These are phyloP conservation scores for Filobasidium wieringae DNA, from an alignment of 768 basidiomycete species.

Conservation along the genomic window DNA sequence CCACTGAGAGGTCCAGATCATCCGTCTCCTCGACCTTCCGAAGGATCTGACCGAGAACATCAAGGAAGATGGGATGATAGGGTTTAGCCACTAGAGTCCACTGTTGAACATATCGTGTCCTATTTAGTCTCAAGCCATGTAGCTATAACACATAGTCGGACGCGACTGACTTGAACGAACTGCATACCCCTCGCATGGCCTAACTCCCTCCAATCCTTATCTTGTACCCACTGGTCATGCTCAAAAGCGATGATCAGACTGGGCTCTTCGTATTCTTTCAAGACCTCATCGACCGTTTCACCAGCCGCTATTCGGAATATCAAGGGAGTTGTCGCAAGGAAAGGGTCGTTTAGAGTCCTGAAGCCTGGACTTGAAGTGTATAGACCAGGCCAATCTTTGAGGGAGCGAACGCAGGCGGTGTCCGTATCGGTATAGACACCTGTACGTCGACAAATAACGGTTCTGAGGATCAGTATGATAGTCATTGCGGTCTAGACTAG, in stretches of 20 bases:
- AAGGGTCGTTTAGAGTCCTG: background rate
- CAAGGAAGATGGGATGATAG: constrained; percentile 23
- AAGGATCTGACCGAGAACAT: constrained; percentile 19
- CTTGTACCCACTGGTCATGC: constrained; percentile 10
- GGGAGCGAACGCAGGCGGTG: constrained; percentile 19
- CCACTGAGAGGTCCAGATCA: constrained; percentile 2
- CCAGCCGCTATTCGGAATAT: background rate
- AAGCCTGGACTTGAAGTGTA: background rate
- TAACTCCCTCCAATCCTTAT: constrained; percentile 16
- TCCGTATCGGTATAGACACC: constrained; percentile 28
- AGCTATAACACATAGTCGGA: background rate
- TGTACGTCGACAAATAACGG: background rate
- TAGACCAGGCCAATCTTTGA: constrained; percentile 19
- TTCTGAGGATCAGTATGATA: background rate
- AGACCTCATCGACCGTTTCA: background rate
- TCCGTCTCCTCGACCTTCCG: constrained; percentile 5
- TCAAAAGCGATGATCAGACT: constrained; percentile 20
- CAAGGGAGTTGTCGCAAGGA: constrained; percentile 11
- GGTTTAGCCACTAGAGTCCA: constrained; percentile 24
- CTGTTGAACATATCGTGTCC: background rate
- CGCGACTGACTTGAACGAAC: constrained; percentile 9
- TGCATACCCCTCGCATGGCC: constrained; percentile 21
- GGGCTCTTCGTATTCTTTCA: constrained; percentile 1
- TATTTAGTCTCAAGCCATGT: no score
- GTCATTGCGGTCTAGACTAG: background rate